A percentile compares a stretch with the other conserved stretches of the same genome.
Evolutionary conservation across 345 rosid species (phyloP).

Genomic region (Gossypioides kirkii): DNA sequence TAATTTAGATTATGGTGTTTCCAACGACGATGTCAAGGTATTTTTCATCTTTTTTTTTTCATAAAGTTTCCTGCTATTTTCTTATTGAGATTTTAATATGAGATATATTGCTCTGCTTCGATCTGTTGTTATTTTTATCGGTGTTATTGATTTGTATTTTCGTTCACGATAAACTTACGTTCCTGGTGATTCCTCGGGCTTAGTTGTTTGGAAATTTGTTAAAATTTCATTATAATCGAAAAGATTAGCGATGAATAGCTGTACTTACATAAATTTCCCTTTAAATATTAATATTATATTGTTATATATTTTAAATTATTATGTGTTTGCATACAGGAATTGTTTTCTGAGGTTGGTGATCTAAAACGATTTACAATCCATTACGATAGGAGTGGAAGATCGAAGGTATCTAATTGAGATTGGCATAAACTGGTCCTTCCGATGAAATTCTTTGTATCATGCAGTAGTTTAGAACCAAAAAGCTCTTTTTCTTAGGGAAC

Average conservation of each 20-base stretch:
- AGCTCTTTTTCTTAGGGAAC: slow-evolving; percentile 69
- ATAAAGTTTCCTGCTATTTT: not conserved
- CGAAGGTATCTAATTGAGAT: slow-evolving; percentile 66
- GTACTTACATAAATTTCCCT: not conserved
- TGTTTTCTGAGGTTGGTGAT: slow-evolving; percentile 89
- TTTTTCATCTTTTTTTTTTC: not conserved
- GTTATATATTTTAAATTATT: not conserved
- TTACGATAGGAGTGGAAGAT: slow-evolving; percentile 94
- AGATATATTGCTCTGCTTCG: not conserved
- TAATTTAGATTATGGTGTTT: slow-evolving; percentile 87
- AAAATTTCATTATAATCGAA: not conserved
- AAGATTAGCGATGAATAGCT: not conserved
- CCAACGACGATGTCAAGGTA: slow-evolving; percentile 93
- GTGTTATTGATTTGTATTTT: not conserved
- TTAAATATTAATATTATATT: not conserved
- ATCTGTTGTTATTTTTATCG: not conserved
- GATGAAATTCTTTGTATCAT: slow-evolving; percentile 32
- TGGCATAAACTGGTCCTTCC: slow-evolving; percentile 33
- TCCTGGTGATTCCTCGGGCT: not conserved
- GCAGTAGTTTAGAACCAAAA: slow-evolving; percentile 35
- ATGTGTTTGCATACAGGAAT: slow-evolving; percentile 41
- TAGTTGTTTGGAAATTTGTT: not conserved
- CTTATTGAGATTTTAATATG: not conserved
- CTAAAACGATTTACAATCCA: slow-evolving; percentile 76
- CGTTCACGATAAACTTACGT: not conserved